Evolutionary conservation across 2,329 filamentous ascomycete species (phyloP), one percentile per base, ranked within the genome.

Genomic region (Fusarium miscanthi): DNA sequence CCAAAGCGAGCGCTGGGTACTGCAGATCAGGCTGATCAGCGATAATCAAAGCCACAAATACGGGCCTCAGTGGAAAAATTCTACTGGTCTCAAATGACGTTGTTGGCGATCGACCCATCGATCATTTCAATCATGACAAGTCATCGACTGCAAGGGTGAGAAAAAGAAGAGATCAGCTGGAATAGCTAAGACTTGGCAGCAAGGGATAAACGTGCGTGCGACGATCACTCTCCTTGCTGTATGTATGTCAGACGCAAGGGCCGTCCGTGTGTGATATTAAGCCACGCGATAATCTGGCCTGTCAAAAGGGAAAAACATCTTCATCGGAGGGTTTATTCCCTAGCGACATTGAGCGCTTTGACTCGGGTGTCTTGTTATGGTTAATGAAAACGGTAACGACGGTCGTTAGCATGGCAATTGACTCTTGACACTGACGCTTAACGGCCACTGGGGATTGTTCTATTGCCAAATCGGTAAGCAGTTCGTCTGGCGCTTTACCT

Each of bases 221-320:
- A 31, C n/a, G 53, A 57, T 57, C 53, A 49, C 23, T 48, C 30
- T 27, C 31, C 23, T 35, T 23, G 33, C 40, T 57, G 52, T 23
- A 30, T 57, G 52, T 23, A 30, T 58, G 54, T 23, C 41, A 49
- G 19, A 58, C 41, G 54, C 54, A 58, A 49, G 54, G 54, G 54
- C 54, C 41, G 13, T 25, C 23, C 23, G 23, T 25, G 23, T 33
- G 38, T 35, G 23, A 37, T n/a, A 37, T 49, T 13, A 49, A 58
- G 54, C 54, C 54, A 58, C 31, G 23, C 41, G 31, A 49, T 58
- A 49, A 49, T 23, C 33, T 37, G 14, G 6, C 41, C 54, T 58
- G 41, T 49, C 41, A 49, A 30, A 13, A 21, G 14, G 11, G 17
- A 19, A 37, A n/a, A 33, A 33, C 17, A 23, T 27, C 23, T 21